Base-by-base conservation (phyloP, 1,139 yeast species). In the Groenewaldozyma sp. region DNA sequence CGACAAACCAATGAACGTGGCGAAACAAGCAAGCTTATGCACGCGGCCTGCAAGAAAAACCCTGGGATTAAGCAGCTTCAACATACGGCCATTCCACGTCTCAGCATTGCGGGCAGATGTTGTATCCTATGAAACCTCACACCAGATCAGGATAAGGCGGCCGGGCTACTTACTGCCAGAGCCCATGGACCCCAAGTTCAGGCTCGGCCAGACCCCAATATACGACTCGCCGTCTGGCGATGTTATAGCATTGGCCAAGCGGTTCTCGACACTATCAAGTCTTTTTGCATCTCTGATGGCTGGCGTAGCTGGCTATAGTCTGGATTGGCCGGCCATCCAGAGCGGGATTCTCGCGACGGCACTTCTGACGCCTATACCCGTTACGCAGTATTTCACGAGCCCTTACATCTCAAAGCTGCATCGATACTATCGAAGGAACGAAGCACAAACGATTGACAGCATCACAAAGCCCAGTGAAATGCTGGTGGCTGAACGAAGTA, bases 321-420 rank as follows among this genome's bases (percentile, higher is more conserved):
- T 29, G 11, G 33, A 29, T 18, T 29, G 33, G 33, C 46, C 47
- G n/a, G n/a, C n/a, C n/a, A n/a, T n/a, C n/a, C n/a, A n/a, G n/a
- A n/a, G n/a, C n/a, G n/a, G n/a, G n/a, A 11, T 22, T 22, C 26
- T 22, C 7, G 26, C 11, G 7, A 73, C 82, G n/a, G 66, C 73
- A 1, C 67, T 75, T 38, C 33, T 29, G 9, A 29, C 33, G 33
- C 77, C 79, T 34, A 66, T 78, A 41, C 78, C 82, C 1, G 50
- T 68, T 28, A 51, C 68, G 3, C 63, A 77, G 43, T 76, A 68
- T 53, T 67, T 77, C 42, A 75, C 86, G 2, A 65, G 68, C 34
- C 78, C 83, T 39, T 81, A 81, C 48, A 94, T 83, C 21, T 68
- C 84, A 1, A 65, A 87, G 48, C 76, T 83, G 11, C 82, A 76